Evolutionary conservation across 208 protist species (phyloP), one percentile per base, ranked within the genome.

Genomic region (Trypanosoma mega): DNA sequence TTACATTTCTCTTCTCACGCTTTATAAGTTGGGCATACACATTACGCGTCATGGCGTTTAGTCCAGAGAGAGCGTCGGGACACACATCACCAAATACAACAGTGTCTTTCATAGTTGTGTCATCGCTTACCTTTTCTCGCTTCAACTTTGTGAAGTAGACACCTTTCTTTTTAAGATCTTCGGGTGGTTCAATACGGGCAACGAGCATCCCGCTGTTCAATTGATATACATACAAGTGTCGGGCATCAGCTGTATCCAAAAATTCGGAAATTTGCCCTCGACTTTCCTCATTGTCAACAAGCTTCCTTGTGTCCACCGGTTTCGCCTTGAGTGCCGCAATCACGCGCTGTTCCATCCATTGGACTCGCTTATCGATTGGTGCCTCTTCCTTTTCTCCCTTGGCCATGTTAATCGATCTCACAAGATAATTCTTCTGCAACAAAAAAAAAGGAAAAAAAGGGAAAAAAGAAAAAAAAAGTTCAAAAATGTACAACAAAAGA

Each of bases 141-240:
- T 94, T 94, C 69, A 92, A 63, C 67, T 97, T 97, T 59, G 73
- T 84, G 61, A 97, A 97, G 57, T 91, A 97, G 8, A 97, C 63
- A 18, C 87, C 87, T 53, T 97, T 97, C 68, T 91, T 94, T 53
- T 93, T 93, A 26, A 94, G 63, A 37, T 95, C 93, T 27, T 90
- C 85, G 8, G 90, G 93, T 1, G 88, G 80, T 47, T 96, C 88
- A 64, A 93, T 90, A 55, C 85, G 81, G 21, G 90, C 78, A 50
- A 89, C 75, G 57, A 90, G 87, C 29, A 76, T 63, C 41, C 86
- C 87, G 46, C 62, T 78, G 49, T 84, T 60, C 44, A 53, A 49
- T 66, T 93, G 86, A 74, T 93, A 94, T 82, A 97, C 82, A 89
- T 95, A 97, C 23, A 96, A 74, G 72, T 93, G 87, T 30, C 80